Evolutionary conservation across 495 filamentous ascomycete genomes (phyloP).

Genomic region (Cercophora newfieldiana): DNA sequence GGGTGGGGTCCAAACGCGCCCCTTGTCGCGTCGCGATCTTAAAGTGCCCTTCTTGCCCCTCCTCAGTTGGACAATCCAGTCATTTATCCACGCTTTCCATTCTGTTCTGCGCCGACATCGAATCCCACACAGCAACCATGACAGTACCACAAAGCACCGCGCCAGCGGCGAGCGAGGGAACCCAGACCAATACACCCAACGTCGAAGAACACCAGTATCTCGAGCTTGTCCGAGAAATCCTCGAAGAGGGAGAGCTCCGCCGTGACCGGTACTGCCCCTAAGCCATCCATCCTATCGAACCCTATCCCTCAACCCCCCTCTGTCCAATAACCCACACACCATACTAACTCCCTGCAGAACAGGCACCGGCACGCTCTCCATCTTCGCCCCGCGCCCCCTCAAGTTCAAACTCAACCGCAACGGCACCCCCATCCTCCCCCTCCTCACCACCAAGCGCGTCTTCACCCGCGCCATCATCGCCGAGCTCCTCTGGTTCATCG

Average conservation of each 20-base stretch:
- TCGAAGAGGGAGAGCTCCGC: constrained; percentile 33
- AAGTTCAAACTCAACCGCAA: constrained; percentile 76
- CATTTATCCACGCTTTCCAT: neutral
- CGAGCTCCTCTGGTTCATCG: constrained; percentile 96
- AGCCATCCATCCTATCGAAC: too few relatives aligned
- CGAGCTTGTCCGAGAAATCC: constrained; percentile 34
- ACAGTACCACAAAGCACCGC: neutral
- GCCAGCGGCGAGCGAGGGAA: neutral
- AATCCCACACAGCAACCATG: neutral
- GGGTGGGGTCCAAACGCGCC: neutral
- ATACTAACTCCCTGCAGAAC: constrained; percentile 54
- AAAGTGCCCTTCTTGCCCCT: neutral
- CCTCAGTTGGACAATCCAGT: neutral
- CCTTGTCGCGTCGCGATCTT: neutral
- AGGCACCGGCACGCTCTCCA: constrained; percentile 85
- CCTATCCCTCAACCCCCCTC: neutral
- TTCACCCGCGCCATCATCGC: constrained; percentile 87
- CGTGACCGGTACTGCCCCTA: constrained; percentile 35
- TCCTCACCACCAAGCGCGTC: constrained; percentile 96
- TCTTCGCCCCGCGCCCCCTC: constrained; percentile 83
- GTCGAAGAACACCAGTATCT: constrained; percentile 38
- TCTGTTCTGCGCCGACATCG: neutral
- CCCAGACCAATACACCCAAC: constrained; percentile 7
- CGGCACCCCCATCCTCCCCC: constrained; percentile 69
- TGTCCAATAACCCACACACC: neutral